These are phyloP conservation scores for Phytophthora nicotianae DNA, from an alignment of 352 stramenopile species.

Conservation along the genomic window DNA sequence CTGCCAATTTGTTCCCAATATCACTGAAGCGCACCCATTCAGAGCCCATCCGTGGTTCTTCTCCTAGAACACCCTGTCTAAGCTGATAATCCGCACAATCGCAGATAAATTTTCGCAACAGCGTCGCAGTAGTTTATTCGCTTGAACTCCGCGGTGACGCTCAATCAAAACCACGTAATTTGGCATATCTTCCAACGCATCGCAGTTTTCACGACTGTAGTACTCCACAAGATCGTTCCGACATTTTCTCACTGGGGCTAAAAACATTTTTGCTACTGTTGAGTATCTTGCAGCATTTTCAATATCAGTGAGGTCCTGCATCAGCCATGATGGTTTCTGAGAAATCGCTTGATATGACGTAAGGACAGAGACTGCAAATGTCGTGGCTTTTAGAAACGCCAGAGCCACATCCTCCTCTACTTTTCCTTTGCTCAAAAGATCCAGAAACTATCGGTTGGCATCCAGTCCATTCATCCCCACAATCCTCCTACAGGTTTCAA, in stretches of 20 bases:
- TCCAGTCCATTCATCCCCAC: not conserved
- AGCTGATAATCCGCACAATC: not conserved
- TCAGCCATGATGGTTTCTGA: conserved; percentile 13
- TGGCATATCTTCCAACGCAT: conserved; percentile 11
- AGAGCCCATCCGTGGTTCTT: not conserved
- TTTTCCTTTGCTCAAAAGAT: not conserved
- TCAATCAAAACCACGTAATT: conserved; percentile 15
- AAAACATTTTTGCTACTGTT: not conserved
- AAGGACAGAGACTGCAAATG: not conserved
- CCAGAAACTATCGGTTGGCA: not conserved
- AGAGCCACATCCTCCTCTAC: not conserved
- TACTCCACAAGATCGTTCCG: not conserved
- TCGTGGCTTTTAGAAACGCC: not conserved
- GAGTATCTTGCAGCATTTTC: conserved; percentile 6
- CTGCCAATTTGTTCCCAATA: not conserved
- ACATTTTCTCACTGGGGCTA: not conserved
- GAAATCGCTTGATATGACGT: conserved; percentile 12
- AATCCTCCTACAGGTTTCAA: not conserved
- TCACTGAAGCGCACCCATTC: not conserved
- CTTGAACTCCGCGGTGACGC: conserved; percentile 3
- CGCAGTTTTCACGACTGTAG: conserved; percentile 1
- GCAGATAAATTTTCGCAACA: conserved; percentile 10
- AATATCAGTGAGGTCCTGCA: conserved; percentile 17
- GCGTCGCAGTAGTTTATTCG: conserved; percentile 9
- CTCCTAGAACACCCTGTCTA: not conserved